phyloP scores from a whole-genome alignment of 345 rosid genomes.

The Brassica incana region DNA sequence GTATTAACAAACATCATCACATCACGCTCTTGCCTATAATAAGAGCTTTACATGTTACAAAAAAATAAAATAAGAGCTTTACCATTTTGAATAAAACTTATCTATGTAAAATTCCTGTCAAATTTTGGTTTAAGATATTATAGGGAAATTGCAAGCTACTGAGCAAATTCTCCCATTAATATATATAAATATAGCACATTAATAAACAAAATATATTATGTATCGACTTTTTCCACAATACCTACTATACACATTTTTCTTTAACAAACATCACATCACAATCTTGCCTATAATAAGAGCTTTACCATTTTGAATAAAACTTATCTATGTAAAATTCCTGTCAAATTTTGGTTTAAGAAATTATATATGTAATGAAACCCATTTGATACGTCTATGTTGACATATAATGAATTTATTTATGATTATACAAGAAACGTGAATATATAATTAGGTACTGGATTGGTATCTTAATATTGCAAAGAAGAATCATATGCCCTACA shows the following conservation, averaged over 20 bases:
- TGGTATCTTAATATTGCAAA: conserved; percentile 3
- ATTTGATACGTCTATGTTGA: background rate
- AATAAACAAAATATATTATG: background rate
- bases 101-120: background rate
- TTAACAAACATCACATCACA: background rate
- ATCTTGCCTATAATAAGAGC: background rate
- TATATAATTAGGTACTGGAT: background rate
- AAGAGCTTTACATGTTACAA: background rate
- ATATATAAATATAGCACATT: too few relatives aligned
- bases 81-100: background rate
- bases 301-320: background rate
- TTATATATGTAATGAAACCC: background rate
- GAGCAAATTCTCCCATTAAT: too few relatives aligned
- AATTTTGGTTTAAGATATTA: background rate
- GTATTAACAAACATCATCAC: background rate
- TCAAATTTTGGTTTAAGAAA: background rate
- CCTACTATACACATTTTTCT: background rate
- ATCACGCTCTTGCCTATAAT: background rate
- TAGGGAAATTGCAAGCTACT: too few relatives aligned
- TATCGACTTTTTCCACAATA: background rate
- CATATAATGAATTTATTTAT: background rate
- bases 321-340: background rate
- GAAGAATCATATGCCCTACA: conserved; percentile 34
- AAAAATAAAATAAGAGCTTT: background rate
- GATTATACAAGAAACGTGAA: background rate